phyloP scores from a whole-genome alignment of 257 asterid genomes.

The Nicotiana tabacum region DNA sequence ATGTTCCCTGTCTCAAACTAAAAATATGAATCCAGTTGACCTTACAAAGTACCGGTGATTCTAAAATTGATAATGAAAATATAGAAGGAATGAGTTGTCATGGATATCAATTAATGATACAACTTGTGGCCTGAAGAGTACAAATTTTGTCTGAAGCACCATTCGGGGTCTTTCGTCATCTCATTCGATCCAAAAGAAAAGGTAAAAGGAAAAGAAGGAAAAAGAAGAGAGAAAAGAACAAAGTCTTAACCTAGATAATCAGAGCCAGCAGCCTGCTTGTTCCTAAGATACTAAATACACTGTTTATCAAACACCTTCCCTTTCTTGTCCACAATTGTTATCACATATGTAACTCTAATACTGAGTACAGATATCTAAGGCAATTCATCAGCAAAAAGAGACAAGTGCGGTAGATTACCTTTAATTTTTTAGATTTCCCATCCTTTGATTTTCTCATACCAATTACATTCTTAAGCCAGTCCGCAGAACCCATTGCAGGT shows the following conservation, averaged over 20 bases:
- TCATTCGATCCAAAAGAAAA: not conserved
- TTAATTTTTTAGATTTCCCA: slow-evolving; percentile 34
- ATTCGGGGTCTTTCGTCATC: not conserved
- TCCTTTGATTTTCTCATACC: slow-evolving; percentile 54
- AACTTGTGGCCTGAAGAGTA: not conserved
- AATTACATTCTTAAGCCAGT: slow-evolving; percentile 73
- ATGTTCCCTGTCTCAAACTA: slow-evolving; percentile 36
- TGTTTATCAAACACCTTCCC: not conserved
- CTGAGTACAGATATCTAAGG: not conserved
- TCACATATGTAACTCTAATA: not conserved
- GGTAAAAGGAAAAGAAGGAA: not conserved
- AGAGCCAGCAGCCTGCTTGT: not conserved
- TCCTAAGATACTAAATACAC: not conserved
- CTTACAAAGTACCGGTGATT: slow-evolving; percentile 1
- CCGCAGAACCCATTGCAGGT: slow-evolving; percentile 58
- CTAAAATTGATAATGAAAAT: not conserved
- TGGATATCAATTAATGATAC: not conserved
- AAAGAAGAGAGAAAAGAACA: not conserved
- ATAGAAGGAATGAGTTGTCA: not conserved
- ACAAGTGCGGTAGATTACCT: slow-evolving; percentile 33
- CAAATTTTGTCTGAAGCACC: not conserved
- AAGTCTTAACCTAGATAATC: not conserved
- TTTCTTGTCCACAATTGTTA: not conserved
- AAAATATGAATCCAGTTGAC: slow-evolving; percentile 4
- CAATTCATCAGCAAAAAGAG: not conserved